Conservation (phyloP, 139 green algal genomes). For the Tetradesmus obliquus region DNA sequence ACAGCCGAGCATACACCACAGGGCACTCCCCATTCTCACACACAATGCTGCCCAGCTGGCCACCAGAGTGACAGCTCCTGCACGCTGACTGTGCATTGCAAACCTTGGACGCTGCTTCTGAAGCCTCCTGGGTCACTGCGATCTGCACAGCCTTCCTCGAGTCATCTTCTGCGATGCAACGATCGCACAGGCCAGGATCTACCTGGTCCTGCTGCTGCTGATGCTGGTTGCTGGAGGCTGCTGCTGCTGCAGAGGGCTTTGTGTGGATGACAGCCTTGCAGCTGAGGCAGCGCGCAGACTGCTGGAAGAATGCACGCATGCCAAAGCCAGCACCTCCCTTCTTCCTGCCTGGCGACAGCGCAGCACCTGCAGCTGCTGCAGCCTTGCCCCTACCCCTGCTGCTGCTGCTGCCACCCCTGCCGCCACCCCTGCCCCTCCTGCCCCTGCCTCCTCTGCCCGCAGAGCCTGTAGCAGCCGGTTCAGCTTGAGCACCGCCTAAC, state of each 20-base stretch:
- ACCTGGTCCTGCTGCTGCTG: constrained; percentile 12
- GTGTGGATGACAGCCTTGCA: constrained; percentile 26
- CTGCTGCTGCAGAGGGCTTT: background rate
- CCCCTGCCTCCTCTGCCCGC: constrained; percentile 25
- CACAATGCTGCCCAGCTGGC: constrained; percentile 54
- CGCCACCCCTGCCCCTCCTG: background rate
- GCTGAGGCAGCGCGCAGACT: constrained; percentile 16
- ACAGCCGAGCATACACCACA: constrained; percentile 64
- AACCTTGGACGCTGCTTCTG: constrained; percentile 16
- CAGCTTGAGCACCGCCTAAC: background rate
- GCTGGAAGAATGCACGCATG: constrained; percentile 40
- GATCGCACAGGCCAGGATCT: constrained; percentile 60
- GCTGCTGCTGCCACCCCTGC: background rate
- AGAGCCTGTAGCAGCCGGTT: background rate
- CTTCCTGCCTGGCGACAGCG: background rate
- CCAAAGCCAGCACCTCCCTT: background rate
- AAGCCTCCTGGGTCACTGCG: constrained; percentile 24
- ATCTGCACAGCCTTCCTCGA: constrained; percentile 47
- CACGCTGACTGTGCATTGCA: constrained; percentile 51
- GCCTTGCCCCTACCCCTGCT: background rate
- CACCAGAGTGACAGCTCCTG: constrained; percentile 73
- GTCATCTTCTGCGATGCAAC: constrained; percentile 48
- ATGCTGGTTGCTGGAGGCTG: background rate
- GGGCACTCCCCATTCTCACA: constrained; percentile 82
- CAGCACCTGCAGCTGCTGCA: background rate